Percentiles rank a stretch among this genome's conserved stretches.
Evolutionary conservation across 306 rosid species (phyloP).

Genomic region (peach (Prunus persica)): Prunus_persica_NCBIv2 NC_034016.1:16369001-16369500

Average conservation of each 20-base stretch:
- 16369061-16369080: constrained; percentile 55
- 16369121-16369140: constrained; percentile 13
- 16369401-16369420: constrained; percentile 18
- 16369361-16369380: constrained; percentile 49
- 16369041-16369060: constrained; percentile 88
- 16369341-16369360: constrained; percentile 95
- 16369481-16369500: constrained; percentile 57
- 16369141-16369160: constrained; percentile 67
- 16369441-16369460: constrained; percentile 67
- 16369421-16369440: constrained; percentile 10
- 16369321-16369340: constrained; percentile 88
- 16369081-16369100: constrained; percentile 24
- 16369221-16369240: constrained; percentile 27
- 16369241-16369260: constrained; percentile 12
- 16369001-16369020: constrained; percentile 90
- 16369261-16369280: constrained; percentile 56
- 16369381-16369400: constrained; percentile 22
- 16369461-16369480: constrained; percentile 85
- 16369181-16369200: constrained; percentile 72
- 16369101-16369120: constrained; percentile 11
- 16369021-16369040: constrained; percentile 87
- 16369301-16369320: constrained; percentile 88
- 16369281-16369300: constrained; percentile 76
- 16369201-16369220: constrained; percentile 48
- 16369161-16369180: constrained; percentile 94